Evolutionary conservation across 169 alveolate genomes (phyloP).

Genomic region (Eimeria mitis): DNA sequence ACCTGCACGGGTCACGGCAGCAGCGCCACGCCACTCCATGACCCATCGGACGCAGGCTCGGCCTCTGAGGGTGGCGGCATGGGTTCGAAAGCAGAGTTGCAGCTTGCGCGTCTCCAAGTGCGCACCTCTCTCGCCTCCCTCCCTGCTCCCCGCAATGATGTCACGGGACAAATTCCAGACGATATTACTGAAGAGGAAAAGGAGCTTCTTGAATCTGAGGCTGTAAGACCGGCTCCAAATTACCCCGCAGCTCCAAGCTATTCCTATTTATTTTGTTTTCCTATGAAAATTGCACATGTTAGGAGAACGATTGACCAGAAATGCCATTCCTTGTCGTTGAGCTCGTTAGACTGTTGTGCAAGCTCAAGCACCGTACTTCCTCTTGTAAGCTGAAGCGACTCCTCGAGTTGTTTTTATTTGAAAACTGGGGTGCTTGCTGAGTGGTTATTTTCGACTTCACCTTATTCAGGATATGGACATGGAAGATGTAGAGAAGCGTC

Average conservation of each 20-base stretch:
- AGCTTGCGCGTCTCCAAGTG: constrained; percentile 61
- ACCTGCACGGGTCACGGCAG: constrained; percentile 63
- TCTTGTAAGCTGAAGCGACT: background rate
- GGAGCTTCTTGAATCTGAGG: constrained; percentile 68
- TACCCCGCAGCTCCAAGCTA: background rate
- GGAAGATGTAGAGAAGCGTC: constrained; percentile 71
- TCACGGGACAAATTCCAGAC: constrained; percentile 68
- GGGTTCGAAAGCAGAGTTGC: constrained; percentile 72
- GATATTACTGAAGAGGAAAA: constrained; percentile 58
- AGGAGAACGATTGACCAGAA: background rate
- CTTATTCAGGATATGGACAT: constrained; percentile 50
- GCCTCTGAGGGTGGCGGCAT: constrained; percentile 71
- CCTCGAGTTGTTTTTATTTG: background rate
- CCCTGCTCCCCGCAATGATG: constrained; percentile 63
- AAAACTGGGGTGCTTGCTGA: background rate
- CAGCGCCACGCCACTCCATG: constrained; percentile 69
- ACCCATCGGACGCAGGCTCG: constrained; percentile 59
- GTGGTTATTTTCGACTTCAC: background rate
- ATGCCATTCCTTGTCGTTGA: background rate
- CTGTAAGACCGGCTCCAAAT: background rate
- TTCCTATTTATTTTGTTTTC: background rate
- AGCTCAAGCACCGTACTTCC: background rate
- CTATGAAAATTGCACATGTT: background rate
- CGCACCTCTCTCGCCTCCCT: constrained; percentile 65
- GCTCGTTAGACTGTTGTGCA: background rate